These are phyloP conservation scores for Boletus reticulatus DNA, from an alignment of 768 basidiomycete genomes.

Conservation along the genomic window DNA sequence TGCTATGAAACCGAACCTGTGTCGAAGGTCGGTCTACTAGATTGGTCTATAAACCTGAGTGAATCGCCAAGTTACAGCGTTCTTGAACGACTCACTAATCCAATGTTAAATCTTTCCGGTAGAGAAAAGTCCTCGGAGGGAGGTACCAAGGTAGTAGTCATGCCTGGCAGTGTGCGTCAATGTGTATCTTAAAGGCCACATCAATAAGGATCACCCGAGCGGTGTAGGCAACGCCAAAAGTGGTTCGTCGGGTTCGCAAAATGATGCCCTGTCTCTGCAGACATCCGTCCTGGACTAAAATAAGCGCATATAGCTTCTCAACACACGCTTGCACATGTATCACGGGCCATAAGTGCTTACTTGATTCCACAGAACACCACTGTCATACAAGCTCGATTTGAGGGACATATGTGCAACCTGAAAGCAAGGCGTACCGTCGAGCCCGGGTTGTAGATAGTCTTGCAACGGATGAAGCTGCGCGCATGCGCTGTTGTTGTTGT, in stretches of 20 bases:
- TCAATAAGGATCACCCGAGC: conserved; percentile 45
- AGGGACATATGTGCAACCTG: neutral
- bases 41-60: conserved; percentile 54
- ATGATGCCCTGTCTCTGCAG: conserved; percentile 72
- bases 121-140: conserved; percentile 62
- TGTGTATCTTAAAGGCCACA: neutral
- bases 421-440: conserved; percentile 51
- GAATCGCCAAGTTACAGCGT: neutral
- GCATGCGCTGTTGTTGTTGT: conserved; percentile 54
- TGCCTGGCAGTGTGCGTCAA: conserved; percentile 37
- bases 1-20: conserved; percentile 40
- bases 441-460: conserved; percentile 49
- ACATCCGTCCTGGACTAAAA: conserved; percentile 62
- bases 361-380: conserved; percentile 88
- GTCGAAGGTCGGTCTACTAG: conserved; percentile 68
- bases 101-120: conserved; percentile 56
- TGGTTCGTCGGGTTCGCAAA: conserved; percentile 80
- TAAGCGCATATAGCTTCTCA: neutral
- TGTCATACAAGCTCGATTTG: conserved; percentile 24
- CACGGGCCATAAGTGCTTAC: conserved; percentile 36
- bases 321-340: neutral
- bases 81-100: conserved; percentile 49
- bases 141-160: conserved; percentile 51
- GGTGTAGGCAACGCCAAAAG: conserved; percentile 74
- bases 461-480: conserved; percentile 48